phyloP scores from a whole-genome alignment of 2,329 filamentous ascomycete species.

The Pyrenophora teres region DNA sequence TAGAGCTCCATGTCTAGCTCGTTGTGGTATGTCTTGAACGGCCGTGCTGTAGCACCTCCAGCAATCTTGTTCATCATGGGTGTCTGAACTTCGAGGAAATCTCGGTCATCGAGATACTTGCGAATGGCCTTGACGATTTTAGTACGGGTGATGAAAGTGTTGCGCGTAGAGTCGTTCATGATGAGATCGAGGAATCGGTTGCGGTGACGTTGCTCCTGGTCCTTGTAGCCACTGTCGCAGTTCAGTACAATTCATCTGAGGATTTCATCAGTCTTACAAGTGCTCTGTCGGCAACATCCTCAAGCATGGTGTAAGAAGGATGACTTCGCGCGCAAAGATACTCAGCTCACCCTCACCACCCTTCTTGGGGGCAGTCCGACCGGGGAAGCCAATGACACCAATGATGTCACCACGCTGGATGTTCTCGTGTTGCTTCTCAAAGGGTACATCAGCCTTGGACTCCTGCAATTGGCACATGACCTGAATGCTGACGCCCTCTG shows the following conservation, averaged over 20 bases:
- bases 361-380: constrained; percentile 86
- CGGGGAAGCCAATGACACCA: constrained; percentile 82
- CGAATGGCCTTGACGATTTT: constrained; percentile 90
- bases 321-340: constrained; percentile 86
- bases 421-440: constrained; percentile 86
- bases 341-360: constrained; percentile 89
- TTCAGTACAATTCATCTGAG: not conserved
- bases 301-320: constrained; percentile 86
- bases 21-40: constrained; percentile 95
- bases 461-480: constrained; percentile 90
- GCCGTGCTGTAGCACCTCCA: constrained; percentile 92
- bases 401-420: constrained; percentile 92
- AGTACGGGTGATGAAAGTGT: constrained; percentile 82
- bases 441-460: constrained; percentile 69
- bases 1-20: constrained; percentile 93
- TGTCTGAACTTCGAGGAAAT: constrained; percentile 94
- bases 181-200: constrained; percentile 95
- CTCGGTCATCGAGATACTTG: constrained; percentile 81
- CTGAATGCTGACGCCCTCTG: constrained; percentile 79
- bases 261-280: constrained; percentile 54
- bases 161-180: constrained; percentile 87
- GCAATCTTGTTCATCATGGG: constrained; percentile 95
- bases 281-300: constrained; percentile 79
- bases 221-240: constrained; percentile 79
- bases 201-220: constrained; percentile 89